These are phyloP conservation scores for Aspergillus pseudoviridinutans DNA, from an alignment of 2,329 filamentous ascomycete genomes.

Conservation along the genomic window DNA sequence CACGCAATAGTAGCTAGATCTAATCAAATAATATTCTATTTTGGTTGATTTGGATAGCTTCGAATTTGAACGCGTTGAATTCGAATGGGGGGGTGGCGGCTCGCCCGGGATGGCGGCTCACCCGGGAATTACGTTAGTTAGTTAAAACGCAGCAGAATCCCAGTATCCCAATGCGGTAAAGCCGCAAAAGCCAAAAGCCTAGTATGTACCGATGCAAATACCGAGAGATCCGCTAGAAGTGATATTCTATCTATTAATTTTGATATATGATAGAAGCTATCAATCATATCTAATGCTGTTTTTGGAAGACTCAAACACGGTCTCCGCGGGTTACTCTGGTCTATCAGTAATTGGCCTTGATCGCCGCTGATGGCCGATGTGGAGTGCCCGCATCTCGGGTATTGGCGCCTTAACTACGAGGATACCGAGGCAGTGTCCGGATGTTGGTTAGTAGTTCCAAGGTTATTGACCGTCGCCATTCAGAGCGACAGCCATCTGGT, in stretches of 20 bases:
- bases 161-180: not conserved
- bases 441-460: not conserved
- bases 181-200: not conserved
- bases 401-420: not conserved
- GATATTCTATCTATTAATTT: not conserved
- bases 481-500: not conserved
- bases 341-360: not conserved
- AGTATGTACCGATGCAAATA: not conserved
- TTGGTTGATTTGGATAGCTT: too few relatives aligned
- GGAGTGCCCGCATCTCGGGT: not conserved
- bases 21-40: too few relatives aligned
- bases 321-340: not conserved
- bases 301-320: not conserved
- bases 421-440: not conserved
- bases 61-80: too few relatives aligned
- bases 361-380: not conserved
- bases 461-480: not conserved
- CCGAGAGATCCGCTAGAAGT: not conserved
- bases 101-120: too few relatives aligned
- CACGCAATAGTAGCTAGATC: too few relatives aligned
- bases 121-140: too few relatives aligned
- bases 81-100: too few relatives aligned
- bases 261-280: not conserved
- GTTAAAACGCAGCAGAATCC: not conserved
- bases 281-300: not conserved